phyloP scores from a whole-genome alignment of 1,284 basidiomycete species.

The Apiotrichum porosum region DNA sequence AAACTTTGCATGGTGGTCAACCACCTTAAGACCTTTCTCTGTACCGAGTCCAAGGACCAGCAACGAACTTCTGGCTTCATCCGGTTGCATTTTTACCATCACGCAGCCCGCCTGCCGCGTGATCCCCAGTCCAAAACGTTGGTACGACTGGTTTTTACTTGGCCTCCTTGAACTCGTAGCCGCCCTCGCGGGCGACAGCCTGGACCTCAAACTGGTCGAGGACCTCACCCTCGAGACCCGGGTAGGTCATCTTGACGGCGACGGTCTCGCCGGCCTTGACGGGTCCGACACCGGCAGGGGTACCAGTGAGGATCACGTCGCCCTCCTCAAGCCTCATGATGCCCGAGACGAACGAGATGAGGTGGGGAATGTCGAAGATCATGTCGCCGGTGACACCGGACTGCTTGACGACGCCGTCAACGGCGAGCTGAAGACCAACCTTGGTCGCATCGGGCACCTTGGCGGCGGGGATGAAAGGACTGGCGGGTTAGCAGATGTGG shows the following conservation, averaged over 20 bases:
- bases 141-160: no score
- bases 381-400: slow-evolving; percentile 80
- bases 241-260: slow-evolving; percentile 61
- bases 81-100: no score
- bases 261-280: slow-evolving; percentile 72
- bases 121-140: no score
- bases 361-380: slow-evolving; percentile 86
- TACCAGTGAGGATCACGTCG: slow-evolving; percentile 79
- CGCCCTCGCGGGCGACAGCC: slow-evolving; percentile 63
- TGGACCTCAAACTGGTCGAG: slow-evolving; percentile 62
- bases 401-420: slow-evolving; percentile 80
- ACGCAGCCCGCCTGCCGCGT: no score
- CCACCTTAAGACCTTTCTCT: no score
- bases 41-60: no score
- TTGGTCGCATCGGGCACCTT: slow-evolving; percentile 67
- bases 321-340: slow-evolving; percentile 97
- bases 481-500: slow-evolving; percentile 36
- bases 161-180: slow-evolving; percentile 58
- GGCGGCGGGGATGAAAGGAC: slow-evolving; percentile 73
- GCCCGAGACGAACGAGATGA: slow-evolving; percentile 85
- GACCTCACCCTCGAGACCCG: slow-evolving; percentile 57
- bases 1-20: no score
- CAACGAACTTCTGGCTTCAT: no score
- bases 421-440: slow-evolving; percentile 57
- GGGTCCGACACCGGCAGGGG: slow-evolving; percentile 83